These are phyloP conservation scores for Taphrina flavorubra DNA, from an alignment of 1,139 yeast species.

Conservation along the genomic window DNA sequence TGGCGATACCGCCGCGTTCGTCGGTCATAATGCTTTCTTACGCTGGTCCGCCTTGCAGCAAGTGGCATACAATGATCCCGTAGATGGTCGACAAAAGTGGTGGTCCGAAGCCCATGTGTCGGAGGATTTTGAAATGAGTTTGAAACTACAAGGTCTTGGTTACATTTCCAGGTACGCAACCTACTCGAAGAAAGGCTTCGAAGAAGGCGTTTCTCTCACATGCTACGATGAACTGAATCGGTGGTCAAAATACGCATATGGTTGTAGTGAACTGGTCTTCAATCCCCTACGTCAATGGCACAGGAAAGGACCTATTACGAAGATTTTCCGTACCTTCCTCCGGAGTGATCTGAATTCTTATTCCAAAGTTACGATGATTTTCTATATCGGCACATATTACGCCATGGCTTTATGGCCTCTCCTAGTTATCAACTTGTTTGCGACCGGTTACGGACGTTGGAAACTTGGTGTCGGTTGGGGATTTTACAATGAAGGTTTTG, in stretches of 20 bases:
- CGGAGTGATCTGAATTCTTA: conserved; percentile 37
- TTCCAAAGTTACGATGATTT: conserved; percentile 43
- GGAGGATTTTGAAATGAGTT: conserved; percentile 46
- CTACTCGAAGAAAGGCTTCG: conserved; percentile 43
- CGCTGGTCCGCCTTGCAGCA: conserved; percentile 45
- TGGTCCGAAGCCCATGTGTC: conserved; percentile 46
- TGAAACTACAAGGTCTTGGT: conserved; percentile 44
- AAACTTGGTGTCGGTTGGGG: conserved; percentile 42
- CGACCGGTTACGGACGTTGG: conserved; percentile 45
- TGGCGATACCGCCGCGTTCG: conserved; percentile 46
- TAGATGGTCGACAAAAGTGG: conserved; percentile 44
- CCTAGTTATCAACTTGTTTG: conserved; percentile 42
- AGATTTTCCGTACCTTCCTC: conserved; percentile 43
- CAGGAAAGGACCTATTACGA: conserved; percentile 43
- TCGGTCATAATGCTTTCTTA: conserved; percentile 45
- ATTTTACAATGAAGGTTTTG: conserved; percentile 42
- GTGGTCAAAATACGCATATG: conserved; percentile 45
- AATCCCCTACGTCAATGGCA: conserved; percentile 43
- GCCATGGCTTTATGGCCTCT: conserved; percentile 44
- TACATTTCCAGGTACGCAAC: conserved; percentile 43
- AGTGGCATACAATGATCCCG: conserved; percentile 42
- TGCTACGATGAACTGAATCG: conserved; percentile 46
- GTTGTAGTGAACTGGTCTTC: conserved; percentile 44
- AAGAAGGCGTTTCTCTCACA: conserved; percentile 45
- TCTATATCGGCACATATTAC: conserved; percentile 45